A percentile compares a stretch with the other conserved stretches of the same genome.
Evolutionary conservation across 1,139 yeast species (phyloP).

Genomic region (Magnusiomyces suaveolens): DNA sequence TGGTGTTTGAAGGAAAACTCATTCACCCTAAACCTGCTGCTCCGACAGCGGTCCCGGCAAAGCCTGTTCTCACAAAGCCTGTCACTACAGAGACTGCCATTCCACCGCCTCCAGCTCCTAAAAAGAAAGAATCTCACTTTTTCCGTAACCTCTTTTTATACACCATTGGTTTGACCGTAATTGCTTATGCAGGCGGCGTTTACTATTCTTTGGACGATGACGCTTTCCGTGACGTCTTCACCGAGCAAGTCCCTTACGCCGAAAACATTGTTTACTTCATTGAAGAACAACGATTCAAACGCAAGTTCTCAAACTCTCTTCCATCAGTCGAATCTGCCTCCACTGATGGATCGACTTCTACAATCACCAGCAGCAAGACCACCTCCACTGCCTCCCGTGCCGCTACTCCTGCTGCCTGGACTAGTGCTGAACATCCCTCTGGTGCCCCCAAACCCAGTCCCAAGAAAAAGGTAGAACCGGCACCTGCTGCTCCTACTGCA

Average conservation of each 20-base stretch:
- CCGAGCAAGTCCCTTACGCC: constrained; percentile 54
- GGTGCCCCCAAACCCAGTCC: neutral
- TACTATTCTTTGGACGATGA: constrained; percentile 33
- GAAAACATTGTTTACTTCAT: constrained; percentile 42
- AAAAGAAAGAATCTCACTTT: constrained; percentile 23
- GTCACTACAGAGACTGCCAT: neutral
- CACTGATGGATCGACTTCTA: constrained; percentile 8
- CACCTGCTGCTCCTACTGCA: neutral
- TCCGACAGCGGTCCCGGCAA: constrained; percentile 14
- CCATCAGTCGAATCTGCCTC: neutral
- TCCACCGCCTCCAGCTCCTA: constrained; percentile 7
- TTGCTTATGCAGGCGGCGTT: constrained; percentile 33
- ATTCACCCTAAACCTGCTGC: constrained; percentile 7
- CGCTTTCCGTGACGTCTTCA: constrained; percentile 38
- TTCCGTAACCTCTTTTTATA: constrained; percentile 28
- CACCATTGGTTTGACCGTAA: constrained; percentile 23
- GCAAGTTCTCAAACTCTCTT: constrained; percentile 18
- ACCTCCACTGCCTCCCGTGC: constrained; percentile 1
- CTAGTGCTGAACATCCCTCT: constrained; percentile 11
- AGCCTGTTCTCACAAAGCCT: constrained; percentile 7
- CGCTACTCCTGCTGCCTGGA: constrained; percentile 16
- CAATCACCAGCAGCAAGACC: constrained; percentile 21
- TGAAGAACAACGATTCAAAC: constrained; percentile 38
- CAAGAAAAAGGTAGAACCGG: neutral
- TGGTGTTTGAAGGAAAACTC: constrained; percentile 15